Evolutionary conservation across 441 rosid genomes (phyloP).

Genomic region (Arabidopsis hybrid): DNA sequence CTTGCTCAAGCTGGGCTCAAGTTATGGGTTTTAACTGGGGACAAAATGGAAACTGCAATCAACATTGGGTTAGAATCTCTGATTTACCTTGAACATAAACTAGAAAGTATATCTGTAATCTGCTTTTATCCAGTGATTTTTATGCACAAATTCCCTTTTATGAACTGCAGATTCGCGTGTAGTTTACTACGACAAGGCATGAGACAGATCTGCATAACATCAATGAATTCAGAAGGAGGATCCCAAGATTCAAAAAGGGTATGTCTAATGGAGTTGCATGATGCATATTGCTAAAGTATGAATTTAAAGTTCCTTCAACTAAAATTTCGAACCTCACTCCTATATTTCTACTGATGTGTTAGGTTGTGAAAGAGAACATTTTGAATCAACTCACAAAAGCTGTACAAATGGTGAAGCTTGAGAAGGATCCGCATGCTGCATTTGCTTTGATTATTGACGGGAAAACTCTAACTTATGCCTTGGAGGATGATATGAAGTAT

Average conservation of each 20-base stretch:
- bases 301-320: not conserved
- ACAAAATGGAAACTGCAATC: constrained; percentile 99
- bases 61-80: constrained; percentile 80
- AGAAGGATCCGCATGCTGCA: constrained; percentile 96
- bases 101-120: constrained; percentile 13
- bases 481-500: constrained; percentile 88
- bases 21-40: constrained; percentile 97
- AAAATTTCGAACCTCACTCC: not conserved
- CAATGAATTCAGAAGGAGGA: constrained; percentile 52
- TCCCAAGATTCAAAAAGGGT: constrained; percentile 75
- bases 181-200: constrained; percentile 97
- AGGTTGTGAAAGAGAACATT: constrained; percentile 82
- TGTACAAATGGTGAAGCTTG: constrained; percentile 87
- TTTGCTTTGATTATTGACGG: constrained; percentile 96
- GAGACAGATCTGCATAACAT: constrained; percentile 76
- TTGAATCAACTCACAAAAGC: constrained; percentile 83
- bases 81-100: constrained; percentile 30
- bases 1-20: constrained; percentile 99
- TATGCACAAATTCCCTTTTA: constrained; percentile 22
- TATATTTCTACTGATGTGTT: constrained; percentile 43
- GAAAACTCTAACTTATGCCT: constrained; percentile 77
- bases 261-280: constrained; percentile 23
- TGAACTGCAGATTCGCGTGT: constrained; percentile 72
- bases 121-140: constrained; percentile 21
- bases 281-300: constrained; percentile 13